Evolutionary conservation across 805 yeast species (phyloP).

Genomic region (Cyberlindnera misumaiensis): DNA sequence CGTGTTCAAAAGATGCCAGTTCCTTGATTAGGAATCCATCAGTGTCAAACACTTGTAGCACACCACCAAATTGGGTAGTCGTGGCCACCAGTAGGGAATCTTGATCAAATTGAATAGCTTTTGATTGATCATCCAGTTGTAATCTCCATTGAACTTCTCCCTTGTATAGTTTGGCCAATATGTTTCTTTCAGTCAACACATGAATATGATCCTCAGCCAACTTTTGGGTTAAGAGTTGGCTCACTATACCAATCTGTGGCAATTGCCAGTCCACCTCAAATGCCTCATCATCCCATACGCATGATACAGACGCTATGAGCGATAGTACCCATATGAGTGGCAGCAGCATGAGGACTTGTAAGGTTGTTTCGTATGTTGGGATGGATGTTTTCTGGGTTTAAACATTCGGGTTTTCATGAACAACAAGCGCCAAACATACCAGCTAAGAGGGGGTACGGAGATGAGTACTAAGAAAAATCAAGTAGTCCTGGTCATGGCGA

Average conservation of each 20-base stretch:
- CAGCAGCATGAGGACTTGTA: not conserved
- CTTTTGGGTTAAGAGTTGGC: conserved; percentile 11
- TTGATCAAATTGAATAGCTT: conserved; percentile 2
- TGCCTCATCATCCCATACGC: conserved; percentile 45
- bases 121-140: conserved; percentile 13
- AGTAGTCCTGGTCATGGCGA: too few relatives aligned
- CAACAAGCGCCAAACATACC: too few relatives aligned
- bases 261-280: conserved; percentile 50
- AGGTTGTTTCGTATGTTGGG: not conserved
- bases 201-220: conserved; percentile 14
- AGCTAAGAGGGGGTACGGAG: too few relatives aligned
- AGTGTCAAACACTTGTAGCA: conserved; percentile 17
- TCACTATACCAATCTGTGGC: conserved; percentile 36
- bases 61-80: conserved; percentile 13
- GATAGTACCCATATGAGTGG: conserved; percentile 2
- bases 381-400: too few relatives aligned
- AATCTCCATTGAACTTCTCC: conserved; percentile 31
- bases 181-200: conserved; percentile 22
- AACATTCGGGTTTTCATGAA: too few relatives aligned
- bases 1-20: conserved; percentile 6
- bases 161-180: conserved; percentile 30
- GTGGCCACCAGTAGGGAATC: conserved; percentile 17
- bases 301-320: not conserved
- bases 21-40: conserved; percentile 12
- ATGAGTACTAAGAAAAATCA: too few relatives aligned